Conservation (phyloP, 352 stramenopile genomes). For the Elongisporangium prolatum region DNA sequence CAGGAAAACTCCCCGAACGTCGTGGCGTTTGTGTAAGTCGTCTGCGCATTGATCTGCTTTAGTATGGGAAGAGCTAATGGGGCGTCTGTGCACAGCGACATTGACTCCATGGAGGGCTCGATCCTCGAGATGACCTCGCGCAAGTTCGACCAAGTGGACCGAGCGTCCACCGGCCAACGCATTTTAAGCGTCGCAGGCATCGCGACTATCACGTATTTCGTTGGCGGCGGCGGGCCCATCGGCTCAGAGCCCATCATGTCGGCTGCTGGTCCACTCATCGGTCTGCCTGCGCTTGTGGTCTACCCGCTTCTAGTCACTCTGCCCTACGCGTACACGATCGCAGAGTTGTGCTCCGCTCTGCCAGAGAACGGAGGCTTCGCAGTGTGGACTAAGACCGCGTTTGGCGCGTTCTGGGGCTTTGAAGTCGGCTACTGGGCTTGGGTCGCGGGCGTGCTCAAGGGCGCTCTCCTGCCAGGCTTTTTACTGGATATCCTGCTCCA, state of each 20-base stretch:
- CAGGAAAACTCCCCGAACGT: neutral
- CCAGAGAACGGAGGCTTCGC: conserved; percentile 72
- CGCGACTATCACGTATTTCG: neutral
- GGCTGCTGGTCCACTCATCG: conserved; percentile 11
- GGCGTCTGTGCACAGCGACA: neutral
- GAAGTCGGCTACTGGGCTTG: conserved; percentile 65
- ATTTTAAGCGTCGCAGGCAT: neutral
- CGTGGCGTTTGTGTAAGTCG: neutral
- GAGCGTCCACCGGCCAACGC: neutral
- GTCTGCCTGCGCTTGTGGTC: conserved; percentile 12
- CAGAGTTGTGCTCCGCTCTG: conserved; percentile 82
- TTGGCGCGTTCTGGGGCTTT: conserved; percentile 67
- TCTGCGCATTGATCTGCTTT: neutral
- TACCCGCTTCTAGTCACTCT: conserved; percentile 78
- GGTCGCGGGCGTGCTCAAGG: conserved; percentile 67
- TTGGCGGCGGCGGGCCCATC: conserved; percentile 8
- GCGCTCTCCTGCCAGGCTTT: conserved; percentile 71
- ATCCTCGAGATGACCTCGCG: neutral
- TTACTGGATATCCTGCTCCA: conserved; percentile 8
- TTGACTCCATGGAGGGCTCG: neutral
- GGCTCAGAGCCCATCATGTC: conserved; percentile 16
- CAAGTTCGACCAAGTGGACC: neutral
- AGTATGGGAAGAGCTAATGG: neutral
- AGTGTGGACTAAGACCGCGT: conserved; percentile 84
- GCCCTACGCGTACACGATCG: conserved; percentile 85